These are phyloP conservation scores for Debaryomyces robertsiae DNA, from an alignment of 1,139 yeast species.

Conservation along the genomic window DNA sequence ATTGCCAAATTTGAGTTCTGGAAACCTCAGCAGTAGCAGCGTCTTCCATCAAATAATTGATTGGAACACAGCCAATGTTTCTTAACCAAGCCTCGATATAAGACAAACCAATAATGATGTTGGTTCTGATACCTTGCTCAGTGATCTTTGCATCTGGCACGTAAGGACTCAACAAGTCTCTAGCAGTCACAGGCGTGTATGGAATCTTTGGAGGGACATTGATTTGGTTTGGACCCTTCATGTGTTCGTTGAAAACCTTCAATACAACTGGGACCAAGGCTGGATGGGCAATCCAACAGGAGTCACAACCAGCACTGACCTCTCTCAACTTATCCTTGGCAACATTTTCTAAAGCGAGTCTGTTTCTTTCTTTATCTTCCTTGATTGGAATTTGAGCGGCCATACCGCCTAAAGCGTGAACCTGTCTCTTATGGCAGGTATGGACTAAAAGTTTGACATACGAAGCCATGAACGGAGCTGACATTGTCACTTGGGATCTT, in stretches of 20 bases:
- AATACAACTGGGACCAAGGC: conserved; percentile 75
- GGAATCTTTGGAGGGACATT: conserved; percentile 56
- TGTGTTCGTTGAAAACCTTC: conserved; percentile 75
- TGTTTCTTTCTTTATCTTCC: conserved; percentile 64
- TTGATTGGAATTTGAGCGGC: conserved; percentile 83
- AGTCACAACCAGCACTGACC: conserved; percentile 75
- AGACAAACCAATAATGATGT: conserved; percentile 70
- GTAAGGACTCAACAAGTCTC: conserved; percentile 69
- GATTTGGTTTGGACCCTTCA: conserved; percentile 86
- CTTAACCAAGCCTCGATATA: conserved; percentile 86
- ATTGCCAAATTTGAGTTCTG: conserved; percentile 79
- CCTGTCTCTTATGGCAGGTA: conserved; percentile 75
- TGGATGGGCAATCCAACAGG: conserved; percentile 85
- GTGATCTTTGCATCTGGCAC: conserved; percentile 68
- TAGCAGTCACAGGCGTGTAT: conserved; percentile 55
- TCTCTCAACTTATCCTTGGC: conserved; percentile 74
- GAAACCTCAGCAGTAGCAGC: conserved; percentile 89
- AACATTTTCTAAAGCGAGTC: conserved; percentile 69
- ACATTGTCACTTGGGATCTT: conserved; percentile 73
- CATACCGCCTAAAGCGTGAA: conserved; percentile 85
- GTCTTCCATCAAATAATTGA: conserved; percentile 83
- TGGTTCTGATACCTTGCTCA: conserved; percentile 73
- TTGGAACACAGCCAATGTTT: conserved; percentile 80
- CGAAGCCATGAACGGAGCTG: conserved; percentile 72
- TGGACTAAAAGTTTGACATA: conserved; percentile 68